Evolutionary conservation across 2,329 filamentous ascomycete genomes (phyloP).

Genomic region (Dryadomyces quercus-mongolicae): DNA sequence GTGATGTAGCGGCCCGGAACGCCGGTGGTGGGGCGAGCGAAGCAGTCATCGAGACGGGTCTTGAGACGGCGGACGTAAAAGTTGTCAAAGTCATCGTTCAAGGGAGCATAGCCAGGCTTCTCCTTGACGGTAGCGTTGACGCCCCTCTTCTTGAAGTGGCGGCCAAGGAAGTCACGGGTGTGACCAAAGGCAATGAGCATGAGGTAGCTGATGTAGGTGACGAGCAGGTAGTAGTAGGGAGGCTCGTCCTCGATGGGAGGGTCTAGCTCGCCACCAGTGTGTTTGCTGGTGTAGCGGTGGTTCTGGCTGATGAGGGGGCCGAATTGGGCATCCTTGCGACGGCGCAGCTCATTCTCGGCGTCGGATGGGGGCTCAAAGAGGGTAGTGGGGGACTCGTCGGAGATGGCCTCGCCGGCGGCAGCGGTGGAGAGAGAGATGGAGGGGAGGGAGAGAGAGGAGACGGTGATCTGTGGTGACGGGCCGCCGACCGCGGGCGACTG

Average conservation of each 20-base stretch:
- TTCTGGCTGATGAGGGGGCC: conserved; percentile 68
- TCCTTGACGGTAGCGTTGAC: conserved; percentile 71
- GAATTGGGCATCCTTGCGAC: conserved; percentile 79
- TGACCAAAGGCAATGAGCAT: conserved; percentile 93
- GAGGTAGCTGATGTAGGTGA: conserved; percentile 96
- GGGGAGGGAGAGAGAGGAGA: conserved; percentile 66
- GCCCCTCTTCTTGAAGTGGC: conserved; percentile 78
- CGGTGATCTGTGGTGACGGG: conserved; percentile 52
- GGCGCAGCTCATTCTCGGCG: conserved; percentile 66
- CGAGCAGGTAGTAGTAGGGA: conserved; percentile 91
- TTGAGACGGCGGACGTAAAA: conserved; percentile 93
- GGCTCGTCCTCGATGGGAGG: conserved; percentile 88
- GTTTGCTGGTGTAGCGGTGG: conserved; percentile 83
- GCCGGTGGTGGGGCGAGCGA: conserved; percentile 81
- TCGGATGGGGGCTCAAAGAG: conserved; percentile 80
- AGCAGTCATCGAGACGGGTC: conserved; percentile 92
- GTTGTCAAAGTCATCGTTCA: conserved; percentile 98
- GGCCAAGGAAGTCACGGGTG: conserved; percentile 94
- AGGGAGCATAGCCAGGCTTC: conserved; percentile 79
- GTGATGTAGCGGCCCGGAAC: conserved; percentile 93
- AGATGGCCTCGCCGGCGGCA: conserved; percentile 59
- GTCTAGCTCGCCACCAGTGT: conserved; percentile 67
- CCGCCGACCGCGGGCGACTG: conserved; percentile 31
- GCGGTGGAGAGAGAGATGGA: conserved; percentile 87
- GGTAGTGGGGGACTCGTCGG: conserved; percentile 58